Base-by-base conservation (phyloP, 345 rosid species). In the Populus davidiana region DNA sequence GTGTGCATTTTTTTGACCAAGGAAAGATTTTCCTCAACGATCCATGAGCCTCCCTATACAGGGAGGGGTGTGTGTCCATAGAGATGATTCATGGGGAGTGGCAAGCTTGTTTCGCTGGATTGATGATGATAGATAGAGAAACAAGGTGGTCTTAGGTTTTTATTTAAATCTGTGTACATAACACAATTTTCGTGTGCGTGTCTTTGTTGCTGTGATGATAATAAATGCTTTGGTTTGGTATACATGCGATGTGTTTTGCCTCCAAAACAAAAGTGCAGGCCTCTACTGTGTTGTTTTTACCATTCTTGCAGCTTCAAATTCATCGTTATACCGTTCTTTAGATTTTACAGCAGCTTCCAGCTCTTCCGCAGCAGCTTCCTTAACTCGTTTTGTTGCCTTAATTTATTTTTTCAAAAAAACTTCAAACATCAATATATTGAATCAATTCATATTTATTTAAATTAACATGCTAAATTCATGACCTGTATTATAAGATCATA, bases 1-100 rank as follows among this genome's bases (percentile, higher is more conserved):
- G 71, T 73, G 83, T 78, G 78, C 83, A 64, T 64, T 73, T 75
- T 85, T 56, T 71, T 76, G 9, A 71, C 61, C 59, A 36, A 72
- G n/a, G 47, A 31, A 12, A n/a, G 63, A 69, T 73, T 68, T 63
- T 13, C 71, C 72, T 78, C 79, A 8, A 56, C 52, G 65, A 83
- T 79, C 39, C 63, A 72, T 68, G 54, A 65, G 68, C 70, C 63
- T 36, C n/a, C 43, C 44, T 47, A 31, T n/a, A 14, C 31, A 31
- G 68, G 77, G 64, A 20, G n/a, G 9, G 27, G 23, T 41, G 44
- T 33, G 3, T 49, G 69, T 69, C 33, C 17, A 17, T 27, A 38
- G n/a, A 23, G 41, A 52, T 36, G 41, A 64, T 72, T 66, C 23
- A 39, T 33, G 54, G 36, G 52, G 72, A 16, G 7, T 44, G 67